Conservation (phyloP, 768 basidiomycete genomes). For the Leucogyrophana mollusca region DNA sequence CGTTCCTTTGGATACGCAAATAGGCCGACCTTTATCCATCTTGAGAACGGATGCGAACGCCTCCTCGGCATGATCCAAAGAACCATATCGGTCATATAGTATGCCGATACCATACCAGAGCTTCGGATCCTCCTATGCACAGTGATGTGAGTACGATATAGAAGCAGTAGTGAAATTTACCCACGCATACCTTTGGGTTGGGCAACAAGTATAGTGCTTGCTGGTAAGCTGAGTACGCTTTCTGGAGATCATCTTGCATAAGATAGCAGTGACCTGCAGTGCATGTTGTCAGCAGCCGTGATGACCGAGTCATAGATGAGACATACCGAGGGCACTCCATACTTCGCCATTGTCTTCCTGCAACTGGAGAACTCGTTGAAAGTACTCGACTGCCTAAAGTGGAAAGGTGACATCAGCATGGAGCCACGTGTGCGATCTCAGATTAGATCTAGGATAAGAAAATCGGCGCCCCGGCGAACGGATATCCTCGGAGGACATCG, state of each 20-base stretch:
- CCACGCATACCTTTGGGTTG: conserved; percentile 78
- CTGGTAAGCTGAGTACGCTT: conserved; percentile 98
- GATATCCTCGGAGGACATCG: conserved; percentile 30
- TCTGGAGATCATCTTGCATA: conserved; percentile 99
- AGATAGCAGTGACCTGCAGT: conserved; percentile 89
- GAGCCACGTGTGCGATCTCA: background rate
- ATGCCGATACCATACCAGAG: conserved; percentile 99
- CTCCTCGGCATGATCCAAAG: conserved; percentile 97
- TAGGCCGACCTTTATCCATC: conserved; percentile 87
- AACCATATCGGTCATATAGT: conserved; percentile 97
- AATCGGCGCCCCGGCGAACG: conserved; percentile 15
- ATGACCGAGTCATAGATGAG: conserved; percentile 15
- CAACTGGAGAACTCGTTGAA: conserved; percentile 85
- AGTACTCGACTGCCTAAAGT: conserved; percentile 89
- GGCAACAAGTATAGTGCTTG: conserved; percentile 95
- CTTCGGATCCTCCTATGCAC: conserved; percentile 84
- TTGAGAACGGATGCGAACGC: conserved; percentile 94
- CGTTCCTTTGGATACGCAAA: background rate
- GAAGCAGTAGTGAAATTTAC: background rate
- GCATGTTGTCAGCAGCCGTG: conserved; percentile 12
- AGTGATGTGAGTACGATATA: conserved; percentile 9
- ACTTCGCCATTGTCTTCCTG: conserved; percentile 98
- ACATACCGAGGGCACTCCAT: conserved; percentile 90
- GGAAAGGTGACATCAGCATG: conserved; percentile 14
- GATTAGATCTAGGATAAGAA: conserved; percentile 2